Conservation (phyloP, 768 basidiomycete species). For the Postia placenta region DNA sequence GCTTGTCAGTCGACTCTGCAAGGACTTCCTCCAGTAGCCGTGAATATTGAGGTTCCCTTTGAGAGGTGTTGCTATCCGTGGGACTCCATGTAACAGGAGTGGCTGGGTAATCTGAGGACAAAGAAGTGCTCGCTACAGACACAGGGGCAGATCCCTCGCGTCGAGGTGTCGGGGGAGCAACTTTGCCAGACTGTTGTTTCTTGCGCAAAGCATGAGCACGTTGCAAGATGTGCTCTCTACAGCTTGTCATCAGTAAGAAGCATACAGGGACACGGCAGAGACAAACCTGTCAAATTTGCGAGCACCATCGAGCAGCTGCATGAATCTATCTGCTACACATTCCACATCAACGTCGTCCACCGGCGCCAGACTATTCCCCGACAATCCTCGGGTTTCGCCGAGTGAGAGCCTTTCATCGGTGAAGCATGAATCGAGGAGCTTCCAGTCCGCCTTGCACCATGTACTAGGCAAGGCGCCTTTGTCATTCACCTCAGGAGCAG, state of each 20-base stretch:
- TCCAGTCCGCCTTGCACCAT: slow-evolving; percentile 82
- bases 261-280: slow-evolving; percentile 36
- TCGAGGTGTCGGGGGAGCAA: slow-evolving; percentile 49
- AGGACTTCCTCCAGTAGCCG: not conserved
- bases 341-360: slow-evolving; percentile 48
- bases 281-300: slow-evolving; percentile 39
- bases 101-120: too few relatives aligned
- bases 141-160: too few relatives aligned
- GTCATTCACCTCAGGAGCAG: not conserved
- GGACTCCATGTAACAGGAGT: too few relatives aligned
- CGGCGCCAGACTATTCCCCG: slow-evolving; percentile 38
- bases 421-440: slow-evolving; percentile 70
- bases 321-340: slow-evolving; percentile 57
- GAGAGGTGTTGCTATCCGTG: too few relatives aligned
- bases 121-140: too few relatives aligned
- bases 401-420: slow-evolving; percentile 60
- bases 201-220: slow-evolving; percentile 51
- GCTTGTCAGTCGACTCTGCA: too few relatives aligned
- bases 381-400: slow-evolving; percentile 25
- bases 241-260: slow-evolving; percentile 2
- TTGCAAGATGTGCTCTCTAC: slow-evolving; percentile 45
- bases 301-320: slow-evolving; percentile 43
- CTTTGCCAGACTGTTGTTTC: slow-evolving; percentile 51
- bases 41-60: too few relatives aligned
- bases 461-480: slow-evolving; percentile 20